Evolutionary conservation across 768 basidiomycete genomes (phyloP).

Genomic region (Hypsizygus marmoreus): DNA sequence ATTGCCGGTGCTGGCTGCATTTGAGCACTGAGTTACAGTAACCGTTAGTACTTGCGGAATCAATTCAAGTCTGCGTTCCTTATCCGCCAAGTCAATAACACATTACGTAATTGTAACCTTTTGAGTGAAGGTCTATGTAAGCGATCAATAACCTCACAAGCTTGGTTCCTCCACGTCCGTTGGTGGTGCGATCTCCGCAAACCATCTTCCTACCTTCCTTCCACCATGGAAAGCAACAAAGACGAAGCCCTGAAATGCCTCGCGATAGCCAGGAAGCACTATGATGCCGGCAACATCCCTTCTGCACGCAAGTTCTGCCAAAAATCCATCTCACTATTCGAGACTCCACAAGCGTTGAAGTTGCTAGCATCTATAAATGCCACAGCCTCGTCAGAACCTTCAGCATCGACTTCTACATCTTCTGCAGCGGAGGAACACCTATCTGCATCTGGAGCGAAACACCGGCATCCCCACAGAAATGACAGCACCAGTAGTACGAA

Average conservation of each 20-base stretch:
- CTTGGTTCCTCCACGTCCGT: constrained; percentile 22
- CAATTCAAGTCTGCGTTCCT: too few relatives aligned
- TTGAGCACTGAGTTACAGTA: constrained; percentile 7
- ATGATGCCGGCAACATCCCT: constrained; percentile 66
- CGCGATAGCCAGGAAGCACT: constrained; percentile 74
- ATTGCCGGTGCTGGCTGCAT: constrained; percentile 21
- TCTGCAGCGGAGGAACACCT: constrained; percentile 60
- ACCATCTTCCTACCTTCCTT: constrained; percentile 3
- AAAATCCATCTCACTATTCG: constrained; percentile 83
- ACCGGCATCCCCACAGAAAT: constrained; percentile 45
- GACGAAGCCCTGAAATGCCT: constrained; percentile 88
- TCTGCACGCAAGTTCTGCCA: constrained; percentile 87
- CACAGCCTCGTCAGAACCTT: constrained; percentile 47
- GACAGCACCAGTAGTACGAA: constrained; percentile 23
- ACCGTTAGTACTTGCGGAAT: too few relatives aligned
- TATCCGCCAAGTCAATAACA: constrained; percentile 11
- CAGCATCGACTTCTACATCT: constrained; percentile 43
- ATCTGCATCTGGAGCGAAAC: constrained; percentile 71
- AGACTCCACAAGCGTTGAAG: constrained; percentile 72
- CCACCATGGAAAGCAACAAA: constrained; percentile 79
- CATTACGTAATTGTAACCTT: neutral
- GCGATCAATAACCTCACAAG: constrained; percentile 10
- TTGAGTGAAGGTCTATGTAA: too few relatives aligned
- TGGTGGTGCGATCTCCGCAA: constrained; percentile 6
- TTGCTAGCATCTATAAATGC: constrained; percentile 69